Base-by-base conservation (phyloP, 345 rosid species). In the Erodium maritimum region DNA sequence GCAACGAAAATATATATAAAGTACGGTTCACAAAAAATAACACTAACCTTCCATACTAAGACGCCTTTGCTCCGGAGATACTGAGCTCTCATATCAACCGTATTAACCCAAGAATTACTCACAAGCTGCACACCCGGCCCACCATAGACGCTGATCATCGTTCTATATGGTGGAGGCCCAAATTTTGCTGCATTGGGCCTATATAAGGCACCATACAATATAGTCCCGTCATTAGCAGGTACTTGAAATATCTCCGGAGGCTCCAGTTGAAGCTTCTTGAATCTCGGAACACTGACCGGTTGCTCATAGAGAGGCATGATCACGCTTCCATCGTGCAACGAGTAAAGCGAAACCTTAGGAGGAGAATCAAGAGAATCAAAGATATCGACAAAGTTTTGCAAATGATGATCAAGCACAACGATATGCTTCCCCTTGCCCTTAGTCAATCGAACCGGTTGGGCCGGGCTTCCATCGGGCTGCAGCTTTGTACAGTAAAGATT, bases 11-110 rank as follows among this genome's bases (percentile, higher is more conserved):
- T 6, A 12, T 1, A 37, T 1, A 37, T 3, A 25, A 25, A 25
- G 4, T 25, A 25, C 33, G 33, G 33, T 20, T 54, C 5, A 46
- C 12, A n/a, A 22, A 22, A 60, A 50, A 61, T 14, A 8, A 19
- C 9, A 58, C 70, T 19, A 60, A 88, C 96, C 98, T 91, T 91
- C 89, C 89, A 91, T 24, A 91, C 96, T 68, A 88, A 75, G 75
- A 91, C 70, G 69, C 99, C 99, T 71, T 74, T 80, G 85, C 95
- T 91, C 67, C 94, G 73, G 58, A 88, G 68, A 71, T 77, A 85
- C 62, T 91, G 99, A 17, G 96, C 94, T 70, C 86, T 85, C 99
- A 91, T 84, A 79, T 91, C 96, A 34, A 88, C 99, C 11, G 87
- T 79, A 64, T 71, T 85, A 58, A 80, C 63, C 96, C 99, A 91